Evolutionary conservation across 2,329 filamentous ascomycete species (phyloP).

Genomic region (Alternaria arborescens): DNA sequence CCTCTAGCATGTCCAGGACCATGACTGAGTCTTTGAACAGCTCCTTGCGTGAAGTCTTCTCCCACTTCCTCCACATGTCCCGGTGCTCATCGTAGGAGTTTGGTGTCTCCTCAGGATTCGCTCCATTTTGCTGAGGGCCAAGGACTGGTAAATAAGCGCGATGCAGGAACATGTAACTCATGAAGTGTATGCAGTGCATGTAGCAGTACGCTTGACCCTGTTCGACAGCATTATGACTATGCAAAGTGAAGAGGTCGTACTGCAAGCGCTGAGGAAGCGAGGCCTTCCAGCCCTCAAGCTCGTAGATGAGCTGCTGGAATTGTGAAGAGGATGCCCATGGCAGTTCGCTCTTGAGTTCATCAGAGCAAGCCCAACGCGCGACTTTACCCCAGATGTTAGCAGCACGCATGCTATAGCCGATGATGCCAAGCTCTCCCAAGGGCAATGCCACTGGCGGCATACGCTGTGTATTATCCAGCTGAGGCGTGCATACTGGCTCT

Average conservation of each 20-base stretch:
- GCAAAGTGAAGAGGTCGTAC: slow-evolving; percentile 51
- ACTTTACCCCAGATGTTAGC: slow-evolving; percentile 55
- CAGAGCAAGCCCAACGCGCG: slow-evolving; percentile 52
- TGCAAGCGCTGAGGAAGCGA: slow-evolving; percentile 47
- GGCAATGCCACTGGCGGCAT: slow-evolving; percentile 42
- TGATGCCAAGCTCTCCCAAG: slow-evolving; percentile 49
- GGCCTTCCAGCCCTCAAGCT: slow-evolving; percentile 48
- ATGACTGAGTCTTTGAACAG: slow-evolving; percentile 49
- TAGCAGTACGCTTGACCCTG: slow-evolving; percentile 54
- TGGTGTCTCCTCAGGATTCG: slow-evolving; percentile 40
- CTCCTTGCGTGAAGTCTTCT: slow-evolving; percentile 47
- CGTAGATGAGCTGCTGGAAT: slow-evolving; percentile 48
- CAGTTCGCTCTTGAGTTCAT: slow-evolving; percentile 47
- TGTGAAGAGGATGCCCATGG: slow-evolving; percentile 49
- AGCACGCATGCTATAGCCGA: slow-evolving; percentile 50
- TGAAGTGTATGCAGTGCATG: slow-evolving; percentile 55
- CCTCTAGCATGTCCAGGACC: slow-evolving; percentile 53
- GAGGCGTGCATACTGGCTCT: slow-evolving; percentile 48
- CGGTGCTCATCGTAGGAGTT: slow-evolving; percentile 44
- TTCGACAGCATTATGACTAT: slow-evolving; percentile 54
- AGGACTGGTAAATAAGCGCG: slow-evolving; percentile 52
- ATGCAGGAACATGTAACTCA: slow-evolving; percentile 54
- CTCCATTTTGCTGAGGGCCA: slow-evolving; percentile 42
- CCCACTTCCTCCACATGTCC: slow-evolving; percentile 50
- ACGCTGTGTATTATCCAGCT: slow-evolving; percentile 42